Percentiles rank a stretch among this genome's conserved stretches.
These are phyloP conservation scores for Violaceomyces palustris DNA, from an alignment of 1,284 basidiomycete genomes.

Conservation along the genomic window DNA sequence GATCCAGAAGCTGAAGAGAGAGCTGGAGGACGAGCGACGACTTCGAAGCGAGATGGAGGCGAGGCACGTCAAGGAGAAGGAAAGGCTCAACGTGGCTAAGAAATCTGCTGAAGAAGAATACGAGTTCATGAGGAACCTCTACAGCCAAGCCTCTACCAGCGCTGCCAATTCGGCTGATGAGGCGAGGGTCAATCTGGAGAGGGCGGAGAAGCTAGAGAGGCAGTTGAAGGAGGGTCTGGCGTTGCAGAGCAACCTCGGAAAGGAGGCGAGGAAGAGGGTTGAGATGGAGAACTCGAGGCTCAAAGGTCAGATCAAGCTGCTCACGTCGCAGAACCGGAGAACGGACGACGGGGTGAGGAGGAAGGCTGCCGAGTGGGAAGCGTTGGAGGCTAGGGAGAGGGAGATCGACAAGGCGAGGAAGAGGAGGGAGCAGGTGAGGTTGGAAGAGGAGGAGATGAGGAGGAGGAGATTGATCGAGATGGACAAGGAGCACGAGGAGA, in stretches of 20 bases:
- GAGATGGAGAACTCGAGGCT: slow-evolving; percentile 5
- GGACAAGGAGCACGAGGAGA: background rate
- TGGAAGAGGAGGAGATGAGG: slow-evolving; percentile 6
- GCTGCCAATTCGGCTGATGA: background rate
- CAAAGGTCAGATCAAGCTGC: slow-evolving; percentile 3
- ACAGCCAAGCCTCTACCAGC: slow-evolving; percentile 10
- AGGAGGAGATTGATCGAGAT: too few relatives aligned
- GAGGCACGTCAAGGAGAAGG: background rate
- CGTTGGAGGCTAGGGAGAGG: slow-evolving; percentile 4
- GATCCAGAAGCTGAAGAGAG: slow-evolving; percentile 1
- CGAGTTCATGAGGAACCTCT: slow-evolving; percentile 13
- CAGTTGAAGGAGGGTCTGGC: slow-evolving; percentile 9
- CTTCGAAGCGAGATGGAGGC: background rate
- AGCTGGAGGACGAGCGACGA: slow-evolving; percentile 1
- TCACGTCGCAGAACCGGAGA: background rate
- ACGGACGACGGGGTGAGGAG: slow-evolving; percentile 7
- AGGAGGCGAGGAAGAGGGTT: background rate
- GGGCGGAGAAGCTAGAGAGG: background rate
- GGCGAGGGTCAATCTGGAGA: background rate
- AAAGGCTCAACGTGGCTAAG: too few relatives aligned
- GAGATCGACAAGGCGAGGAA: slow-evolving; percentile 1
- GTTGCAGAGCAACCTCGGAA: slow-evolving; percentile 4
- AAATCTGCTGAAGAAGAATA: slow-evolving; percentile 12
- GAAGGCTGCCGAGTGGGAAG: slow-evolving; percentile 19
- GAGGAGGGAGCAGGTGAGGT: slow-evolving; percentile 1